A percentile compares a stretch with the other conserved stretches of the same genome.
These are phyloP conservation scores for Lactuca sativa DNA, from an alignment of 129 eudicot species.

Conservation along the genomic window DNA sequence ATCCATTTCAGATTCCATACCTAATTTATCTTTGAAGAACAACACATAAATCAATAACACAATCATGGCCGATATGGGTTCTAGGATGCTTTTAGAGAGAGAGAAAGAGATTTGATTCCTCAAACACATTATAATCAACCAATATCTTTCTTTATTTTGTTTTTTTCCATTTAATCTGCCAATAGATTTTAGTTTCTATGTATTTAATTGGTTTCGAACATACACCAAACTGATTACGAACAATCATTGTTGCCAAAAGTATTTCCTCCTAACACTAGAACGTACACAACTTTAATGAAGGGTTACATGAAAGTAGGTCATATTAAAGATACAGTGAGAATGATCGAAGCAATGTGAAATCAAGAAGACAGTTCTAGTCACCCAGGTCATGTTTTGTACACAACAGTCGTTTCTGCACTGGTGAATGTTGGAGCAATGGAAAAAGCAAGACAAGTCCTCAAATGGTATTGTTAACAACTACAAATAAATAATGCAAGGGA, in stretches of 20 bases:
- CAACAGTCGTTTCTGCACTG: constrained; percentile 83
- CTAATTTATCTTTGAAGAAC: too few species aligned
- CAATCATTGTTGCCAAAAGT: constrained; percentile 65
- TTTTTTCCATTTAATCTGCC: too few species aligned
- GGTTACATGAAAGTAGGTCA: constrained; percentile 91
- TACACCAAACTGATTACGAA: constrained; percentile 35
- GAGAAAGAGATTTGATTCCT: too few species aligned
- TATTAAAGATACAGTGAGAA: constrained; percentile 73
- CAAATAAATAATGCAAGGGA: constrained; percentile 78
- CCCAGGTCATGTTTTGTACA: constrained; percentile 87
- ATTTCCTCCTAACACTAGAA: constrained; percentile 62
- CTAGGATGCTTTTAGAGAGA: too few species aligned
- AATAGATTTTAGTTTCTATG: too few species aligned
- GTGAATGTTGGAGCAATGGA: constrained; percentile 88
- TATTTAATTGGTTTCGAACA: constrained; percentile 66
- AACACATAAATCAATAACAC: too few species aligned
- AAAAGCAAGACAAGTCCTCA: constrained; percentile 72
- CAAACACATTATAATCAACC: too few species aligned
- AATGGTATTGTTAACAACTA: constrained; percentile 88
- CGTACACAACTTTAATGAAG: constrained; percentile 92
- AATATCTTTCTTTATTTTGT: too few species aligned
- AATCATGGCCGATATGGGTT: too few species aligned
- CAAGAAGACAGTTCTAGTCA: constrained; percentile 68
- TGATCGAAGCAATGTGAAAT: constrained; percentile 86
- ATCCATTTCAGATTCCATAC: too few species aligned